Evolutionary conservation across 352 stramenopile species (phyloP), one percentile per base, ranked within the genome.

Genomic region (Halophytophthora batemanensis): DNA sequence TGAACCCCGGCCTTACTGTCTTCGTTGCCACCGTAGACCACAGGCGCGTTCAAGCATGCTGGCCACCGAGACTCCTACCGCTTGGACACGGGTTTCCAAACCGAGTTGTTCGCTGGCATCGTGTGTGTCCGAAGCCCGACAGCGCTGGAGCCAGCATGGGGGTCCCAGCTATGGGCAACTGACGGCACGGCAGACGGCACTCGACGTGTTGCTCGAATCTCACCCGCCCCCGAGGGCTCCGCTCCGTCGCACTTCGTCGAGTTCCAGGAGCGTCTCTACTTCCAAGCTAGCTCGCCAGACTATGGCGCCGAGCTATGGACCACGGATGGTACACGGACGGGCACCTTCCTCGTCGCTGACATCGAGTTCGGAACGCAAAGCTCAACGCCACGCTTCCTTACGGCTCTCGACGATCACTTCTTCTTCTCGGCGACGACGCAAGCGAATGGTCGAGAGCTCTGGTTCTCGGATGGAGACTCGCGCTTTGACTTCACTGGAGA

Each of bases 31-130:
- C 17, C 52, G n/a, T 15, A 85, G 52, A 47, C 39, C 21, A 97
- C 83, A 3, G 84, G 82, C 7, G 82, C 82, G 5, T 95, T 82
- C 58, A 96, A 96, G 53, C 68, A 95, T 59, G 75, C 77, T n/a
- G 86, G 83, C 7, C 77, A 74, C 41, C 69, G 71, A 39, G 86
- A 96, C 44, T 81, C 78, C 31, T 86, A 84, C 49, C 73, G 69
- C 7, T 29, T 77, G 4, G 69, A 86, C 51, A 69, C 64, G 6
- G 77, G 64, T 2, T 76, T 86, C 39, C 37, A 74, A 25, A 80
- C 61, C 3, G 43, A 62, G 10, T 25, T 53, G 6, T 96, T 96
- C 57, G 87, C 84, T 23, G 87, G 87, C 1, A 74, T 93, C 48
- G 59, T 96, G 3, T 96, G 87, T 45, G 53, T 90, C 50, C 67